Conservation (phyloP, 2,329 filamentous ascomycete species). For the Truncatella angustata region DNA sequence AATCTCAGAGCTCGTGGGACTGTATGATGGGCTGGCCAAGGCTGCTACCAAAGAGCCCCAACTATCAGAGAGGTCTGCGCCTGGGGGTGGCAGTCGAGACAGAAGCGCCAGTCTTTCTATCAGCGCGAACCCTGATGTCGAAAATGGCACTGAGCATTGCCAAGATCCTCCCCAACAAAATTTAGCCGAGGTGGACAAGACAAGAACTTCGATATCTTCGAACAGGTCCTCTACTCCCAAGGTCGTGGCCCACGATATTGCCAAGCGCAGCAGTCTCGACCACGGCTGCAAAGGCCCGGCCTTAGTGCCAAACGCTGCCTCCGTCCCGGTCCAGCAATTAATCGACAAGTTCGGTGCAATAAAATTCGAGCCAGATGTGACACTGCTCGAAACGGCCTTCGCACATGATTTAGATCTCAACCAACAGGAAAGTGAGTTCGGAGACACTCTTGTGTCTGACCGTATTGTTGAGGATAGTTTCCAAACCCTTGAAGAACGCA, state of each 20-base stretch:
- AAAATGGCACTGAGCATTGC: slow-evolving; percentile 19
- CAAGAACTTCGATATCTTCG: slow-evolving; percentile 6
- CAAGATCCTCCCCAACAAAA: slow-evolving; percentile 22
- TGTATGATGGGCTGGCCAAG: slow-evolving; percentile 45
- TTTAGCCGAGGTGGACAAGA: neutral
- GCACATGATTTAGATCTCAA: slow-evolving; percentile 17
- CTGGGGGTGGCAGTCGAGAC: neutral
- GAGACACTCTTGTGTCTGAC: slow-evolving; percentile 41
- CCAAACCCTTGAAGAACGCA: slow-evolving; percentile 54
- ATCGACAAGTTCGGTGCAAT: slow-evolving; percentile 28
- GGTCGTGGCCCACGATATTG: slow-evolving; percentile 9
- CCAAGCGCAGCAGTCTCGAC: neutral
- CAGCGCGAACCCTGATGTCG: neutral
- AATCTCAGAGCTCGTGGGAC: slow-evolving; percentile 49
- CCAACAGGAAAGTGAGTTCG: slow-evolving; percentile 6
- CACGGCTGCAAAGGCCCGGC: neutral
- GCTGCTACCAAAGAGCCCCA: slow-evolving; percentile 24
- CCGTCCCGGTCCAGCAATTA: slow-evolving; percentile 17
- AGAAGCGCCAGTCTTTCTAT: slow-evolving; percentile 15
- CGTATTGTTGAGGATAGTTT: slow-evolving; percentile 52
- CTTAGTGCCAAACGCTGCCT: neutral
- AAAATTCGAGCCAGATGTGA: slow-evolving; percentile 21
- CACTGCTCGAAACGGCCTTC: slow-evolving; percentile 30
- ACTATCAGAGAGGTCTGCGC: neutral
- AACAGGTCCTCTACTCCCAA: slow-evolving; percentile 20